phyloP scores from a whole-genome alignment of 768 basidiomycete genomes.

The Mycena metata region DNA sequence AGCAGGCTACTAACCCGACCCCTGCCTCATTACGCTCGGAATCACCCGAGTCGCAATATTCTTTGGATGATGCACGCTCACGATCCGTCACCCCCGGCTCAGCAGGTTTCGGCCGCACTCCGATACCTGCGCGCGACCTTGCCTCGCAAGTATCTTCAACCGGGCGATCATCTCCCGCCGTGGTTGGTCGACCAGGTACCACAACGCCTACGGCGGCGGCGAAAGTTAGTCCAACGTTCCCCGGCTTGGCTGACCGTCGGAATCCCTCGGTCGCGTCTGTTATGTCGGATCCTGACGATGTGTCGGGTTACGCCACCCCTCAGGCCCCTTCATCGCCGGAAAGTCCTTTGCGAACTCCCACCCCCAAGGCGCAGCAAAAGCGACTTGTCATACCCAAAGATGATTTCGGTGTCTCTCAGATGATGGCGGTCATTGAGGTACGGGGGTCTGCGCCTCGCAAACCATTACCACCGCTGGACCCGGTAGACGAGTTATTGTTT shows the following conservation, averaged over 20 bases:
- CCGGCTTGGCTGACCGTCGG: slow-evolving; percentile 51
- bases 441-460: slow-evolving; percentile 59
- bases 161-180: slow-evolving; percentile 36
- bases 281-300: slow-evolving; percentile 63
- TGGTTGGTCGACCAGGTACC: slow-evolving; percentile 45
- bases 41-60: slow-evolving; percentile 71
- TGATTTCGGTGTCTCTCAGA: slow-evolving; percentile 88
- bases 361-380: slow-evolving; percentile 56
- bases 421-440: slow-evolving; percentile 91
- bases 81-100: slow-evolving; percentile 61
- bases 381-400: slow-evolving; percentile 72
- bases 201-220: slow-evolving; percentile 54
- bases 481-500: slow-evolving; percentile 82
- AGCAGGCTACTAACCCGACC: slow-evolving; percentile 2
- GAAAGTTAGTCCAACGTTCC: slow-evolving; percentile 36
- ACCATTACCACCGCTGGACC: slow-evolving; percentile 58
- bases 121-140: slow-evolving; percentile 42
- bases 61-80: slow-evolving; percentile 61
- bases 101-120: slow-evolving; percentile 49
- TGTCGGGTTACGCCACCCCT: slow-evolving; percentile 65
- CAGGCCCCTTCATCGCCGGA: slow-evolving; percentile 44
- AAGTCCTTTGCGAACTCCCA: slow-evolving; percentile 43
- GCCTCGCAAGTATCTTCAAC: slow-evolving; percentile 24
- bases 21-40: slow-evolving; percentile 50
- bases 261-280: slow-evolving; percentile 84